Evolutionary conservation across 352 stramenopile genomes (phyloP), one percentile per base, ranked within the genome.

Genomic region (Globisporangium abappressorium): DNA sequence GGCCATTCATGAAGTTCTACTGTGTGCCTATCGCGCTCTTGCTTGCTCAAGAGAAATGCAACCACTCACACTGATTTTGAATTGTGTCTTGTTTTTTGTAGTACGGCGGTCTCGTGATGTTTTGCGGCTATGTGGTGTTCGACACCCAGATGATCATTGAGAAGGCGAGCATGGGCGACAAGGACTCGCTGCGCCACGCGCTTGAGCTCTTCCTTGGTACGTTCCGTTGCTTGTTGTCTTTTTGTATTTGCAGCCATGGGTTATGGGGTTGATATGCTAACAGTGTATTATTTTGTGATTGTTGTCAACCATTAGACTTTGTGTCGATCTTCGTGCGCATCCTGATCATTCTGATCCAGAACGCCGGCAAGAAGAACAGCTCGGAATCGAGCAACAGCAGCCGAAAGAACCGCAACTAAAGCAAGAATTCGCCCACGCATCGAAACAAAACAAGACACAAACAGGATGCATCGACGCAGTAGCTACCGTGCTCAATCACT

Each of bases 81-180:
- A 56, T 47, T 33, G 6, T 68, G 0, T 41, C 14, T 53, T 7
- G 34, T 14, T 36, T 57, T 30, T 64, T 62, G 28, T 26, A 92
- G 77, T 97, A 95, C 74, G 76, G 69, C 28, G 88, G 91, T n/a
- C 85, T 97, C 33, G 81, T 90, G 61, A 65, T 96, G 56, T 97
- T 97, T 65, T 95, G 85, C 72, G 88, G 83, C 54, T 97, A 96
- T 74, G 87, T 97, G 55, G 71, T 97, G 49, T 94, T 95, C 54
- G 91, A 97, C 81, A 96, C 89, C 65, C 91, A 97, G 69, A 89
- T 97, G 70, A 96, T 97, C 72, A 92, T 97, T 66, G 89, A 95
- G 76, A 93, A 94, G 73, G 89, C 86, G 28, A 82, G 71, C 41
- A 69, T 83, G 61, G 90, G 89, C 26, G 84, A 94, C 81, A 90